Conservation (phyloP, 2,329 filamentous ascomycete species). For the Calonectria honghensis region DNA sequence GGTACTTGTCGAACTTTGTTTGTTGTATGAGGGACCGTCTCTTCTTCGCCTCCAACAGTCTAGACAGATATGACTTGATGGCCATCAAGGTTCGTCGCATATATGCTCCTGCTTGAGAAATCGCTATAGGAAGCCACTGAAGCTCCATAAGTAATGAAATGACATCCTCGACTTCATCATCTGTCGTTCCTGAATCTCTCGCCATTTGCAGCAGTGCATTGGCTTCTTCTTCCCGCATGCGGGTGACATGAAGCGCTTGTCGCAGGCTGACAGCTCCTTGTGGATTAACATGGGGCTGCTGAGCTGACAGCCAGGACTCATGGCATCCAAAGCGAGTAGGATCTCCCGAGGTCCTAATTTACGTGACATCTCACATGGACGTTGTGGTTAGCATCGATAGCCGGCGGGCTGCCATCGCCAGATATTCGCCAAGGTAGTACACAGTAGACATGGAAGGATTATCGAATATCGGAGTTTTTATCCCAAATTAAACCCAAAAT, state of each 20-base stretch:
- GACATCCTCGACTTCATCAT: conserved; percentile 32
- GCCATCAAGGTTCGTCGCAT: conserved; percentile 55
- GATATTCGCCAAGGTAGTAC: neutral
- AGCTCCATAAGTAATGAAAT: conserved; percentile 50
- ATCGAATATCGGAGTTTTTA: too few species aligned
- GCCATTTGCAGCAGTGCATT: conserved; percentile 28
- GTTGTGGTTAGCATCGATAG: neutral
- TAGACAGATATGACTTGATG: conserved; percentile 53
- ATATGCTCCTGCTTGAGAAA: conserved; percentile 57
- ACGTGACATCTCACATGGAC: neutral
- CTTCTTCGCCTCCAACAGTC: conserved; percentile 48
- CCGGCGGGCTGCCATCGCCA: neutral
- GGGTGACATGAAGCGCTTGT: conserved; percentile 53
- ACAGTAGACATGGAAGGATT: neutral
- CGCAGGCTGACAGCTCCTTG: neutral
- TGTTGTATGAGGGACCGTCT: conserved; percentile 52
- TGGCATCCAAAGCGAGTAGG: neutral
- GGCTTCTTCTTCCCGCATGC: conserved; percentile 47
- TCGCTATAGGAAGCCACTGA: conserved; percentile 56
- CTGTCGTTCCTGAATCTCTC: conserved; percentile 2
- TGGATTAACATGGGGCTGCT: neutral
- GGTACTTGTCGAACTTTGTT: conserved; percentile 54
- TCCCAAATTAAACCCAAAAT: neutral
- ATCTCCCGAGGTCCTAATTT: neutral
- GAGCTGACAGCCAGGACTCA: neutral